Evolutionary conservation across 371 early-diverging fungal genomes (phyloP), one percentile per base, ranked within the genome.

Genomic region (Syncephalastrum monosporum): DNA sequence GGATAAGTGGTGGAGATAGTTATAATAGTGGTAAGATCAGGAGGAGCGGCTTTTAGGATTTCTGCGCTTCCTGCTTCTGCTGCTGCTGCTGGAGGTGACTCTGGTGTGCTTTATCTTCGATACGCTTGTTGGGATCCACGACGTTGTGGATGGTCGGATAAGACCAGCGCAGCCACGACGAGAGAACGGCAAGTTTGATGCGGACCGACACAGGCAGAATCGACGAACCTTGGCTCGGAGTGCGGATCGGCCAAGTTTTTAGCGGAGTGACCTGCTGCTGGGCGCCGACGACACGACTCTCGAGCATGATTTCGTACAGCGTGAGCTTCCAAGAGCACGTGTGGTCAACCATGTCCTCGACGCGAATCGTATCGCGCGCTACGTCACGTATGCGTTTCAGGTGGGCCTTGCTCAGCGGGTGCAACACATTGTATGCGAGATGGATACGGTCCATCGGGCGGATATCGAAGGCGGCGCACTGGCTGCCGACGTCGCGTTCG

Each of bases 251-350:
- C 65, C 65, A 65, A 7, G 57, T 42, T 25, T 57, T 43, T 4
- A 65, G 47, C 7, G 46, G 48, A 14, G 53, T 42, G 15, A 65
- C 56, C 47, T 65, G 65, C 21, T 65, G 65, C 17, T 55, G 50
- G 8, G 55, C 61, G 19, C 66, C 66, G 3, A 66, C 58, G 1
- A 57, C 51, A 6, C 53, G 61, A 41, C 66, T 66, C 47, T 66
- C 61, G 10, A 66, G 53, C 57, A 66, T 61, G 24, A 66, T 25
- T 47, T 66, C 66, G 19, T 66, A 58, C 19, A 66, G 23, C 12
- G 61, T 47, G 10, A 66, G 53, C 21, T 58, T 50, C 66, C 66
- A 66, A 10, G 55, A 29, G 13, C 33, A 19, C 17, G 47, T 47
- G 29, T 47, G 46, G 33, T 46, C 10, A 1, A 53, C 50, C 6